Evolutionary conservation across 1,139 yeast genomes (phyloP).

Genomic region (Suhomyces anneliseae): DNA sequence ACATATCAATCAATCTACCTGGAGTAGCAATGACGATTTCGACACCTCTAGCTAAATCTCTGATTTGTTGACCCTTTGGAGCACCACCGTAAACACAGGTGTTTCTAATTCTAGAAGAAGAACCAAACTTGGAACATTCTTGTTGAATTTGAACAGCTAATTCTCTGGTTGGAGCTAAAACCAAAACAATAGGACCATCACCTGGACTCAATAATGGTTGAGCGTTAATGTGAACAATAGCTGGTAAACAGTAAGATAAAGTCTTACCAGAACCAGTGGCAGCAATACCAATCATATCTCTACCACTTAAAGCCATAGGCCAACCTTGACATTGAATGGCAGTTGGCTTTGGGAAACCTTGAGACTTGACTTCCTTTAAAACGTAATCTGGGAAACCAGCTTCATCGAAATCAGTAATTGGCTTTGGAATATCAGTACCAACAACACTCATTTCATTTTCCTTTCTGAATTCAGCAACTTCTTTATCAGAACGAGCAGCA

Average conservation of each 20-base stretch:
- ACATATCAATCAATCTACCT: constrained; percentile 97
- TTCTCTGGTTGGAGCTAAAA: constrained; percentile 98
- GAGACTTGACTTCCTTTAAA: constrained; percentile 80
- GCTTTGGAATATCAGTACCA: constrained; percentile 91
- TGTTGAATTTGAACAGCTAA: constrained; percentile 95
- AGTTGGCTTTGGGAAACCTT: constrained; percentile 93
- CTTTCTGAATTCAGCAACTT: constrained; percentile 72
- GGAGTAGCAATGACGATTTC: constrained; percentile 97
- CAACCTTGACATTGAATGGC: constrained; percentile 99
- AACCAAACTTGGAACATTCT: constrained; percentile 94
- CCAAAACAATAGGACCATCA: constrained; percentile 96
- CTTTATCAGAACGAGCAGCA: constrained; percentile 69
- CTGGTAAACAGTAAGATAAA: constrained; percentile 91
- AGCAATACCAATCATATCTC: constrained; percentile 98
- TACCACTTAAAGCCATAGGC: constrained; percentile 99
- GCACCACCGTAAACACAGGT: constrained; percentile 99
- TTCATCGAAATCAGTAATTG: constrained; percentile 89
- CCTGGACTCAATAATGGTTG: constrained; percentile 91
- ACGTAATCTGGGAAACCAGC: constrained; percentile 97
- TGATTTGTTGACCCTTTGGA: constrained; percentile 94
- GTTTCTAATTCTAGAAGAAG: constrained; percentile 89
- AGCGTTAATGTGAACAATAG: constrained; percentile 96
- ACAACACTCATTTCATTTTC: constrained; percentile 81
- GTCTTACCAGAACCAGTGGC: constrained; percentile 99
- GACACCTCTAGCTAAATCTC: constrained; percentile 92